A percentile compares a stretch with the other conserved stretches of the same genome.
These are phyloP conservation scores for Cryptococcus sp. DNA, from an alignment of 1,284 basidiomycete genomes.

Conservation along the genomic window DNA sequence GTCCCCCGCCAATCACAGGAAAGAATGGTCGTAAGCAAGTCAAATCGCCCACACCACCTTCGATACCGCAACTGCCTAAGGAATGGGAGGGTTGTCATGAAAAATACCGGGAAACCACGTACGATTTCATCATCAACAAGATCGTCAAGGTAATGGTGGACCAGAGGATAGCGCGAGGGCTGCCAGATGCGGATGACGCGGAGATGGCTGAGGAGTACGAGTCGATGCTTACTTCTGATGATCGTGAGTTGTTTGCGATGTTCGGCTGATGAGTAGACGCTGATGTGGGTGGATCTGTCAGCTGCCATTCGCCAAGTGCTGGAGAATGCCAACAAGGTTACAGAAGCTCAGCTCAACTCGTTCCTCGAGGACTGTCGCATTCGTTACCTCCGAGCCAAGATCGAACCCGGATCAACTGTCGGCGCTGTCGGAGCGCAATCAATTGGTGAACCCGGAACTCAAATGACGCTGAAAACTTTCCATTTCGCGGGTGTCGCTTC, in stretches of 20 bases:
- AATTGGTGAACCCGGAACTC: slow-evolving; percentile 98
- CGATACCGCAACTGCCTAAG: slow-evolving; percentile 30
- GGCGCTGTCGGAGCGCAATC: slow-evolving; percentile 99
- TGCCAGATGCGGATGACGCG: slow-evolving; percentile 69
- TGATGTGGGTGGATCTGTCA: slow-evolving; percentile 8
- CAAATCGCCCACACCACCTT: slow-evolving; percentile 9
- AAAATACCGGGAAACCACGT: slow-evolving; percentile 75
- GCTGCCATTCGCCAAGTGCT: slow-evolving; percentile 65
- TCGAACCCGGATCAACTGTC: slow-evolving; percentile 95
- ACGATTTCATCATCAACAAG: slow-evolving; percentile 69
- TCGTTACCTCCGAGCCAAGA: slow-evolving; percentile 89
- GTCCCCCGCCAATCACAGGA: slow-evolving; percentile 5
- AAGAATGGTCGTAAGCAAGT: slow-evolving; percentile 14
- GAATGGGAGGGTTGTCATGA: slow-evolving; percentile 62
- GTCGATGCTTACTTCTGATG: slow-evolving; percentile 38
- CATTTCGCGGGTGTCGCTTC: slow-evolving; percentile 99
- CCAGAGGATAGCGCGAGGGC: slow-evolving; percentile 71
- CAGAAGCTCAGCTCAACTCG: slow-evolving; percentile 69
- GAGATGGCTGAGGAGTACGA: slow-evolving; percentile 64
- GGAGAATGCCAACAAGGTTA: slow-evolving; percentile 89
- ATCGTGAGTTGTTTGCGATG: slow-evolving; percentile 23
- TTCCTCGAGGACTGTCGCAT: slow-evolving; percentile 89
- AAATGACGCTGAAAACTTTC: slow-evolving; percentile 99
- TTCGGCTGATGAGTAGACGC: slow-evolving; percentile 1
- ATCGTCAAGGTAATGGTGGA: slow-evolving; percentile 70